Evolutionary conservation across 2,329 filamentous ascomycete species (phyloP), one percentile per base, ranked within the genome.

Genomic region (Lecanosticta acicola): DNA sequence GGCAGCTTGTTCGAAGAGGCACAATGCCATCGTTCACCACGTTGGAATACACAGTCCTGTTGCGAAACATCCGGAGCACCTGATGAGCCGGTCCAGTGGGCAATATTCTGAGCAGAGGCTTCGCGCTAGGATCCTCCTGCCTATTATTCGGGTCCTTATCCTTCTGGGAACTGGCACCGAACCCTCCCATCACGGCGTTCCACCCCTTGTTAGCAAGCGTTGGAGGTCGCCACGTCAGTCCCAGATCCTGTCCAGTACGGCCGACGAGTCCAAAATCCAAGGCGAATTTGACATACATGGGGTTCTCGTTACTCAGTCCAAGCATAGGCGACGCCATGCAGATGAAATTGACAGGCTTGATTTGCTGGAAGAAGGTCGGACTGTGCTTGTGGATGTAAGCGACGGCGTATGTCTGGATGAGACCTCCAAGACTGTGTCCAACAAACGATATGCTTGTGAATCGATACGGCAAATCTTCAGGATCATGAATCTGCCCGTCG

Each of bases 11-110:
- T 17, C 93, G 81, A 26, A 98, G 71, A 2, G 93, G 93, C 3
- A 98, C 93, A 56, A 98, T 96, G 2, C 90, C 91, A 67, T 97
- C 91, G 61, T 97, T 97, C 56, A 97, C 91, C 10, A 97, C 90
- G 60, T 97, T 97, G 1, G 90, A 95, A 65, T 97, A 97, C 1
- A 96, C 76, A 0, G 93, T 97, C 13, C 91, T 78, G 64, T 94
- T 94, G 17, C 87, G 77, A 66, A 97, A 97, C 68, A 87, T 88
- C 62, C 85, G 83, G 33, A 97, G 70, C 1, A 90, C 91, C 44
- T 81, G 79, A 65, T 96, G 90, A 4, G 91, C 93, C 13, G 91
- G 90, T 0, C 91, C 91, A 5, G 87, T 94, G 0, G 93, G 91
- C 18, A 97, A 69, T 52, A 97, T 94, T 16, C 91, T 79, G 16